Conservation (phyloP, 75 land plant genomes). For the Pinus taeda region DNA sequence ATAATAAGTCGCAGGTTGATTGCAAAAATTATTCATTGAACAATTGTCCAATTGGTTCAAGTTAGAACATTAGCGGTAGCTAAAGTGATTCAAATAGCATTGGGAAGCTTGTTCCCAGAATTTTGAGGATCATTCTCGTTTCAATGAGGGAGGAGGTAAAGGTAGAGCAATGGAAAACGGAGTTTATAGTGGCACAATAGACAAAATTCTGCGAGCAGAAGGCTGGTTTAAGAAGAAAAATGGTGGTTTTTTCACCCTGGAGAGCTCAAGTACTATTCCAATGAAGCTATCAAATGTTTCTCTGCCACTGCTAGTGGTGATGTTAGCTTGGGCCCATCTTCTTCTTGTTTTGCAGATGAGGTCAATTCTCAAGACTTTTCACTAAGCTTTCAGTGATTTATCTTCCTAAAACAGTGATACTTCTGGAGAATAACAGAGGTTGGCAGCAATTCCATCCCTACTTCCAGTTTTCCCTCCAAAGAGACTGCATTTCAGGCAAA, state of each 20-base stretch:
- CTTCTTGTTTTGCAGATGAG: constrained; percentile 5
- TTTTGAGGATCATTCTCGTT: background rate
- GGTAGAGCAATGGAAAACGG: constrained; percentile 2
- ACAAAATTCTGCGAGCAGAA: background rate
- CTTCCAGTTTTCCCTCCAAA: background rate
- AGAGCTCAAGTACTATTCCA: no score
- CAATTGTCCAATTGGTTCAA: background rate
- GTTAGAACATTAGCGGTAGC: background rate
- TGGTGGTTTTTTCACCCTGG: no score
- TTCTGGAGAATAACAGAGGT: constrained; percentile 5
- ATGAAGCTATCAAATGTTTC: background rate
- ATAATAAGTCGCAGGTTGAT: no score
- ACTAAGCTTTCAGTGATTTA: constrained; percentile 10
- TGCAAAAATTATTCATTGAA: background rate
- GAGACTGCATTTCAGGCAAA: background rate
- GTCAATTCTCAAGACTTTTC: constrained; percentile 5
- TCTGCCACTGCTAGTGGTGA: constrained; percentile 2
- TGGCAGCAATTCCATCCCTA: background rate
- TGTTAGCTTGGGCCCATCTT: background rate
- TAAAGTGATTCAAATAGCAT: no score
- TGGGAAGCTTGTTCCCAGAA: background rate
- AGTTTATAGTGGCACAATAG: constrained; percentile 8
- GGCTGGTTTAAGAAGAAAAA: background rate
- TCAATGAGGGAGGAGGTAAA: background rate
- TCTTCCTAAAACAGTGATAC: constrained; percentile 9